A percentile compares a stretch with the other conserved stretches of the same genome.
These are phyloP conservation scores for Cerioporus squamosus DNA, from an alignment of 1,284 basidiomycete species.

Conservation along the genomic window DNA sequence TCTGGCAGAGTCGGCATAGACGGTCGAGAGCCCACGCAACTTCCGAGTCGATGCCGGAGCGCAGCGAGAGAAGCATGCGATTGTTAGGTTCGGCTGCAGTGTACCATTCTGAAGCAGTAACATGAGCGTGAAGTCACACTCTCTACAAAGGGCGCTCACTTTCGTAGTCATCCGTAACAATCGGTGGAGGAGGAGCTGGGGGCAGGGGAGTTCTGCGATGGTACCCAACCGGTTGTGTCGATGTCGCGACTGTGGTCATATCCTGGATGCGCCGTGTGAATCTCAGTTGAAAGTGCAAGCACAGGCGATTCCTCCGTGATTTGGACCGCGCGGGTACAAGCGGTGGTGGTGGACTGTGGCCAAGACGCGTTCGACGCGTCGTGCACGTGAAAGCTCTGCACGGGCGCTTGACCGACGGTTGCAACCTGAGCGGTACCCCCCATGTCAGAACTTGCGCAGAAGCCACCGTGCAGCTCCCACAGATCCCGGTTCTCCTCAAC, in stretches of 20 bases:
- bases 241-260: conserved; percentile 10
- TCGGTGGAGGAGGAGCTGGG: conserved; percentile 40
- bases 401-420: conserved; percentile 9
- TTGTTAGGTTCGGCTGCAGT: conserved; percentile 74
- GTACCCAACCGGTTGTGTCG: conserved; percentile 13
- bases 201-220: conserved; percentile 22
- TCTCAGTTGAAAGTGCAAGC: too few species aligned
- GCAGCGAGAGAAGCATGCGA: conserved; percentile 80
- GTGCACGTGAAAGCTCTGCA: conserved; percentile 16
- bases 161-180: conserved; percentile 76
- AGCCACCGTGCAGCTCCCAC: not conserved
- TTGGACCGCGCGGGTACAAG: not conserved
- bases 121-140: not conserved
- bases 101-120: conserved; percentile 67
- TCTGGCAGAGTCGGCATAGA: conserved; percentile 74
- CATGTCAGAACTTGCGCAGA: not conserved
- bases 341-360: conserved; percentile 1
- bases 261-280: too few species aligned
- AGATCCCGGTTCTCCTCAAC: not conserved
- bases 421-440: conserved; percentile 8
- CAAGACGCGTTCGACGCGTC: conserved; percentile 22
- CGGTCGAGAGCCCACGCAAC: conserved; percentile 83
- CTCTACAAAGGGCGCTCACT: conserved; percentile 46
- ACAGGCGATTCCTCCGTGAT: not conserved
- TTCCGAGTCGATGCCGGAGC: conserved; percentile 76